Evolutionary conservation across 2,329 filamentous ascomycete species (phyloP).

Genomic region (Neonectria punicea): DNA sequence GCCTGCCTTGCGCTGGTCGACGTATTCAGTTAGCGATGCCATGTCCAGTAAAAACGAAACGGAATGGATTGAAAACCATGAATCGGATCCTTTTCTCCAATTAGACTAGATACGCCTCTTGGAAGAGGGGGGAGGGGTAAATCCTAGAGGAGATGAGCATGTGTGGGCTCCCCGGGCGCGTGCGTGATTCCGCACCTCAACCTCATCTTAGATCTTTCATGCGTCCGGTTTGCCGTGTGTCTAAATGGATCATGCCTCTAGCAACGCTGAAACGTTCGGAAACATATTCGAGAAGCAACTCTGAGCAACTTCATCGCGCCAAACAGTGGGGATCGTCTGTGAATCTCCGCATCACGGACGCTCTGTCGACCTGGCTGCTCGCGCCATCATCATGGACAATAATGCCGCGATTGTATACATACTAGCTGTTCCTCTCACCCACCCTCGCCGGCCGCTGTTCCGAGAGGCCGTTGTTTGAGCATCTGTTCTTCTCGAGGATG

Average conservation of each 20-base stretch:
- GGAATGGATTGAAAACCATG: background rate
- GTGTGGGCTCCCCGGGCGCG: conserved; percentile 2
- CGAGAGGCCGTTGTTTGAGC: conserved; percentile 12
- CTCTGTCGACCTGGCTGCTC: conserved; percentile 11
- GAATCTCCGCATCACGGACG: conserved; percentile 26
- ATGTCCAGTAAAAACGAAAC: background rate
- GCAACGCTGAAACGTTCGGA: conserved; percentile 17
- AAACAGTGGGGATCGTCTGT: conserved; percentile 20
- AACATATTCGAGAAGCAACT: conserved; percentile 26
- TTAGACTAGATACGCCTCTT: background rate
- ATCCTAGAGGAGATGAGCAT: background rate
- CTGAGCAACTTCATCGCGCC: conserved; percentile 6
- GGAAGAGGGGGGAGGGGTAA: conserved; percentile 16
- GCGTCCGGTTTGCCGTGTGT: conserved; percentile 8
- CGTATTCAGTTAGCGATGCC: background rate
- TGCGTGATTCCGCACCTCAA: conserved; percentile 8
- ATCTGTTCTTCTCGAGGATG: conserved; percentile 2
- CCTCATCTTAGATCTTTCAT: conserved; percentile 27
- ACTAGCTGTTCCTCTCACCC: conserved; percentile 9
- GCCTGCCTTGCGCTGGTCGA: background rate
- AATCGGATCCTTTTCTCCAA: background rate
- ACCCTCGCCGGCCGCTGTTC: conserved; percentile 15
- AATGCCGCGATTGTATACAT: conserved; percentile 6
- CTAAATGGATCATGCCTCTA: conserved; percentile 22
- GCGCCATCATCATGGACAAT: conserved; percentile 8